Percentiles rank a stretch among this genome's conserved stretches.
Conservation (phyloP, 345 rosid species). For the Chamaenerion angustifolium region DNA sequence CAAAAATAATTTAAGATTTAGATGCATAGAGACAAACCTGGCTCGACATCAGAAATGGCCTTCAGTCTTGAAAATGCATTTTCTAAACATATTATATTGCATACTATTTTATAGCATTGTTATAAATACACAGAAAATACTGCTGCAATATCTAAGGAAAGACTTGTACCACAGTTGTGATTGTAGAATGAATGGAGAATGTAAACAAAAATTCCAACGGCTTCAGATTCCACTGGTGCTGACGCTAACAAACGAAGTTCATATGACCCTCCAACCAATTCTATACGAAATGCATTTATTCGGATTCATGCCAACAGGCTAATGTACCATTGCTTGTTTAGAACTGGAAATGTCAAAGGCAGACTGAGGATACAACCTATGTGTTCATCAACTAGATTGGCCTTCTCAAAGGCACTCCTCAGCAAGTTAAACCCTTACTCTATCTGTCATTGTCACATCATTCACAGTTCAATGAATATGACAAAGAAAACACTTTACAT, state of each 20-base stretch:
- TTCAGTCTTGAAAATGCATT: constrained; percentile 56
- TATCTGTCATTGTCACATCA: constrained; percentile 30
- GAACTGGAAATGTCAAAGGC: constrained; percentile 46
- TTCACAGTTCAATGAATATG: background rate
- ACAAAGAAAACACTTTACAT: background rate
- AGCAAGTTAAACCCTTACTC: constrained; percentile 54
- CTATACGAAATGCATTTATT: constrained; percentile 71
- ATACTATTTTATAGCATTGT: constrained; percentile 4
- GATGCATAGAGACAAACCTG: constrained; percentile 27
- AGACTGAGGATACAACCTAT: constrained; percentile 49
- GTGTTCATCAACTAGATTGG: constrained; percentile 32
- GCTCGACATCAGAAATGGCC: constrained; percentile 58
- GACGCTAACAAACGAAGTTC: constrained; percentile 66
- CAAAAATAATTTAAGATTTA: background rate
- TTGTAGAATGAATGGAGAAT: constrained; percentile 86
- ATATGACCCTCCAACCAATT: constrained; percentile 52
- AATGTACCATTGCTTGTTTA: constrained; percentile 64
- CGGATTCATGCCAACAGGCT: constrained; percentile 54
- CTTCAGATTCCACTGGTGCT: constrained; percentile 64
- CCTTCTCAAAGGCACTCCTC: constrained; percentile 30
- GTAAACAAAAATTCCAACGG: constrained; percentile 72
- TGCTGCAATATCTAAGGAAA: background rate
- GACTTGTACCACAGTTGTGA: constrained; percentile 57
- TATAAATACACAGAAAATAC: background rate
- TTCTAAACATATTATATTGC: constrained; percentile 57